Evolutionary conservation across 371 early-diverging fungal species (phyloP).

Genomic region (Rhizopus stolonifer): DNA sequence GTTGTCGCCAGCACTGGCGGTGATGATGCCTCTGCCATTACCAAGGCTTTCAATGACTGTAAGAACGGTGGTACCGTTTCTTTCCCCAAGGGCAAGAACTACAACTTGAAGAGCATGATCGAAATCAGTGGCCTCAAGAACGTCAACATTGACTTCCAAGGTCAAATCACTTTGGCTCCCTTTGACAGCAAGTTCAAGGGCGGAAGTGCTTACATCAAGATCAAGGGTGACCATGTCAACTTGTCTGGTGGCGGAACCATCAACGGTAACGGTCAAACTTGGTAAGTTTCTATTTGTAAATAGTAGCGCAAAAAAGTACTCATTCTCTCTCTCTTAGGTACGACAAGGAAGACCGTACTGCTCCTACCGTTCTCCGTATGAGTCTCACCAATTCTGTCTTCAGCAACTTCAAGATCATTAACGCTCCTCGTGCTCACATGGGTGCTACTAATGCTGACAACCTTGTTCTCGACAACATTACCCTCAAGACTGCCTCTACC

Average conservation of each 20-base stretch:
- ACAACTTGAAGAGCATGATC: not conserved
- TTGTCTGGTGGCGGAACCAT: constrained; percentile 30
- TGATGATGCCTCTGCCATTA: constrained; percentile 30
- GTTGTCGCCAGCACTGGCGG: constrained; percentile 17
- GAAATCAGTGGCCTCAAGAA: no score
- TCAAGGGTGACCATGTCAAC: constrained; percentile 27
- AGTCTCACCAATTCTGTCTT: constrained; percentile 33
- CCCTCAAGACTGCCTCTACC: constrained; percentile 27
- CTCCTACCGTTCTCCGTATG: constrained; percentile 34
- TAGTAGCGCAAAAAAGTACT: no score
- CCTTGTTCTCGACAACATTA: constrained; percentile 25
- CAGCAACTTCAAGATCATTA: constrained; percentile 29
- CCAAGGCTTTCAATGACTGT: constrained; percentile 28
- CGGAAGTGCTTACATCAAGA: constrained; percentile 24
- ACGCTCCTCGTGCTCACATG: constrained; percentile 35
- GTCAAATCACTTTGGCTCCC: constrained; percentile 25
- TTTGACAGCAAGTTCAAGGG: constrained; percentile 26
- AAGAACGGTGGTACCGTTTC: constrained; percentile 35
- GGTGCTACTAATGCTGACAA: constrained; percentile 29
- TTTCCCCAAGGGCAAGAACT: constrained; percentile 26
- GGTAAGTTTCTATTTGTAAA: constrained; percentile 27
- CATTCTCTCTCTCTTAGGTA: no score
- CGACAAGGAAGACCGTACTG: constrained; percentile 20
- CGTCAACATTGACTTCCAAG: constrained; percentile 30
- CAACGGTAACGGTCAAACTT: constrained; percentile 34